phyloP scores from a whole-genome alignment of 257 asterid genomes.

The Paulownia fortunei region DNA sequence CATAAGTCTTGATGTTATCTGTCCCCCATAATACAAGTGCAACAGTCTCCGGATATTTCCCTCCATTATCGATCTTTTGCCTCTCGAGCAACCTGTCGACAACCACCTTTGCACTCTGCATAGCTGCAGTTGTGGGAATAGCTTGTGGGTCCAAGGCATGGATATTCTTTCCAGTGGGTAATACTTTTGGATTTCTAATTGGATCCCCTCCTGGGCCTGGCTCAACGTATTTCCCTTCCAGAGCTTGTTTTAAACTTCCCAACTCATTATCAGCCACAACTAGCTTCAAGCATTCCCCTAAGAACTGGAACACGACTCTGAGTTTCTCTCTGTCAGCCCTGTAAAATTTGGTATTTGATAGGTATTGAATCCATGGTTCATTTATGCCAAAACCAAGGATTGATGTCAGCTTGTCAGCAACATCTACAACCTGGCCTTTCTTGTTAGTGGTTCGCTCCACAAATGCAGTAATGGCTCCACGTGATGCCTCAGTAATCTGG shows the following conservation, averaged over 20 bases:
- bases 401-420: slow-evolving; percentile 63
- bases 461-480: slow-evolving; percentile 77
- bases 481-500: slow-evolving; percentile 86
- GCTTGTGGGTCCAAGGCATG: slow-evolving; percentile 98
- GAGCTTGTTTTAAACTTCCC: slow-evolving; percentile 92
- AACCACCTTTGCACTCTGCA: slow-evolving; percentile 91
- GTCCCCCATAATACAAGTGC: slow-evolving; percentile 99
- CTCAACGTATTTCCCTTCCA: slow-evolving; percentile 91
- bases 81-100: slow-evolving; percentile 96
- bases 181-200: slow-evolving; percentile 90
- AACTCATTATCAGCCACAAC: slow-evolving; percentile 91
- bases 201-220: slow-evolving; percentile 99
- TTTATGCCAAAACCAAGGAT: slow-evolving; percentile 89
- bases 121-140: slow-evolving; percentile 91
- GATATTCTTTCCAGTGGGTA: slow-evolving; percentile 96
- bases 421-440: slow-evolving; percentile 90
- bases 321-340: slow-evolving; percentile 89
- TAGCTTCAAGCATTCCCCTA: slow-evolving; percentile 86
- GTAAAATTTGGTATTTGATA: slow-evolving; percentile 79
- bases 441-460: slow-evolving; percentile 77
- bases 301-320: slow-evolving; percentile 69
- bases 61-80: slow-evolving; percentile 89
- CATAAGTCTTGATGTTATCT: slow-evolving; percentile 95
- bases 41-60: slow-evolving; percentile 90
- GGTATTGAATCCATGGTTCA: slow-evolving; percentile 87